Evolutionary conservation across 371 early-diverging fungal species (phyloP), one percentile per base, ranked within the genome.

Genomic region (Mucor lusitanicus): DNA sequence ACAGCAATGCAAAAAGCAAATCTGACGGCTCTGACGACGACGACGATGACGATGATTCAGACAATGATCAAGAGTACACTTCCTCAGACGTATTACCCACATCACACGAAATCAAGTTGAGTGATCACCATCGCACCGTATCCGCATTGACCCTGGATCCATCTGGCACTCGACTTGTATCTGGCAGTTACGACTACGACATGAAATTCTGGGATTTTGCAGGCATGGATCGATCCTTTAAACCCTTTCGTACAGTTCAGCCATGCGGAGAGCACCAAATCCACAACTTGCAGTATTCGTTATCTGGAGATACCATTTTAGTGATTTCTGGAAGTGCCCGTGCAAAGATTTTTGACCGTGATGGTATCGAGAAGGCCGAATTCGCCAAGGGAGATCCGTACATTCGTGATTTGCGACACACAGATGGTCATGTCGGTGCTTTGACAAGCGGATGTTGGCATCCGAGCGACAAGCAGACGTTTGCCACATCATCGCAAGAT

Each of bases 321-420:
- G 87, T 93, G 19, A 94, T 95, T 0, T 87, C 96, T 0, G 90
- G 91, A 27, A 85, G 88, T 15, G 80, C 89, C 3, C 86, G 90
- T 58, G 86, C 93, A 15, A 92, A 91, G 71, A 71, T 97, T 12
- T 94, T 88, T 59, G 88, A 91, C 50, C 88, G 93, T 3, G 94
- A 95, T 72, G 98, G 98, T 0, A 44, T 77, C 3, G 82, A 87
- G 55, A 67, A 92, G 58, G 78, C 77, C 5, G 94, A 94, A 63
- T 96, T 82, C 64, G 84, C 87, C 35, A 95, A 95, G 67, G 98
- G 98, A 15, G 98, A 98, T 74, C 94, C 94, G 54, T 98, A 98
- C 69, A 87, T 98, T 50, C 84, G 93, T 11, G 98, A 98, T 68
- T 75, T 92, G 80, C 81, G 94, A 25, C 76, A 94, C 37, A 97